Evolutionary conservation across 371 early-diverging fungal genomes (phyloP), one percentile per base, ranked within the genome.

Genomic region (Syncephalastrum sp.): DNA sequence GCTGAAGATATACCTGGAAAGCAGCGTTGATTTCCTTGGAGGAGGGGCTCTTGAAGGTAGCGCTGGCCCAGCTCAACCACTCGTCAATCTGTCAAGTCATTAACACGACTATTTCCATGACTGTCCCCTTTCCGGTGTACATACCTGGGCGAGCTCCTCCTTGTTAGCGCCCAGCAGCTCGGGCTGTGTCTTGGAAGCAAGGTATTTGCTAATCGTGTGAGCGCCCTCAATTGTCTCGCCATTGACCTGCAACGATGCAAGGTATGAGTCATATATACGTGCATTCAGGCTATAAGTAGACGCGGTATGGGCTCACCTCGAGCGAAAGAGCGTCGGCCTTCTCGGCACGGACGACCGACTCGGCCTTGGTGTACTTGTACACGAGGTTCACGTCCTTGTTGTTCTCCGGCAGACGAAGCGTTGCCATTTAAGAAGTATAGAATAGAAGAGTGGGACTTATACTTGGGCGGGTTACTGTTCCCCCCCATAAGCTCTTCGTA

Each of bases 121-220:
- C 15, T 19, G 12, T 21, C 14, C 41, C 41, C 14, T 46, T 42
- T 44, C 42, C 43, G 6, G 16, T 27, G 21, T 46, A 6, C 43
- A 52, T 49, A 86, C 81, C 54, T 79, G 79, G 53, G 82, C 82
- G 53, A 74, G 81, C 45, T 84, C 87, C 27, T 67, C 62, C 42
- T 79, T 77, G 47, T 69, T 68, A n/a, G 57, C 52, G 27, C 87
- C 87, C 19, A 85, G 64, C 17, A 85, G 71, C 12, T 75, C 74
- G 53, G 69, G 54, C 51, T 73, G 67, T 50, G 77, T 70, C 61
- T 82, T 77, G 42, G 75, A 64, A 16, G 76, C 79, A 64, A 85
- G 60, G 47, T 69, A 72, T 49, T 82, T 80, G 27, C 74, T 65
- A 51, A 83, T 72, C 25, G 86, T 68, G 48, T 70, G 77, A 43